These are phyloP conservation scores for Dactylellina cionopaga DNA, from an alignment of 2,329 filamentous ascomycete genomes.

Conservation along the genomic window DNA sequence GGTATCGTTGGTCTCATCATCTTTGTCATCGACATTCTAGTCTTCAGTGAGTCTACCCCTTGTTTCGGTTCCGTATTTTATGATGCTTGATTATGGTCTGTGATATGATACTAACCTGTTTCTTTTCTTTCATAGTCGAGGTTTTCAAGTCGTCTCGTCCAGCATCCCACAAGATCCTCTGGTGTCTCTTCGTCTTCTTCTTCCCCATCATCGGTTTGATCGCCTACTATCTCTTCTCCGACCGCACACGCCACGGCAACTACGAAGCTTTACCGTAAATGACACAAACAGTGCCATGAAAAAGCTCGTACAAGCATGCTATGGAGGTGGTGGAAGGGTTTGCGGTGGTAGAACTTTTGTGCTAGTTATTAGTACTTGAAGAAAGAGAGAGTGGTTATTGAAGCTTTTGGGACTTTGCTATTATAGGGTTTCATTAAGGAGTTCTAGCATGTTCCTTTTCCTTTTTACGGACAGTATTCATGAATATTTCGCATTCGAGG, in stretches of 20 bases:
- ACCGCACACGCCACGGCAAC: conserved; percentile 58
- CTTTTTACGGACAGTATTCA: too few species aligned
- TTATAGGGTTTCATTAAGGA: too few species aligned
- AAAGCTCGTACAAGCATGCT: neutral
- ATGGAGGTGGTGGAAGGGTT: neutral
- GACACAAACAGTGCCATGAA: neutral
- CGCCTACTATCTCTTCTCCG: conserved; percentile 73
- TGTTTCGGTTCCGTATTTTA: neutral
- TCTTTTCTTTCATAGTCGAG: conserved; percentile 65
- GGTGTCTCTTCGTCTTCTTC: conserved; percentile 72
- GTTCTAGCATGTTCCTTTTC: too few species aligned
- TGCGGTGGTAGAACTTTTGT: too few species aligned
- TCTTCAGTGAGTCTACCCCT: conserved; percentile 66
- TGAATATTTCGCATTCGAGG: too few species aligned
- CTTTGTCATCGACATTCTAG: conserved; percentile 71
- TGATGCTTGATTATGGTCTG: too few species aligned
- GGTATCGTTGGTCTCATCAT: conserved; percentile 72
- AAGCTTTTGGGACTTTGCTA: too few species aligned
- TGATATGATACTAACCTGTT: conserved; percentile 8
- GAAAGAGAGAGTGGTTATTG: too few species aligned
- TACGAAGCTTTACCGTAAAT: conserved; percentile 48
- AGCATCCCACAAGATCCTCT: conserved; percentile 69
- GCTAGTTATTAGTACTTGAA: too few species aligned
- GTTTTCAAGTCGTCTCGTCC: conserved; percentile 72
- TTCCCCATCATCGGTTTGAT: conserved; percentile 72